Base-by-base conservation (phyloP, 140 eudicot genomes). In the Oenanthe javanica region DNA sequence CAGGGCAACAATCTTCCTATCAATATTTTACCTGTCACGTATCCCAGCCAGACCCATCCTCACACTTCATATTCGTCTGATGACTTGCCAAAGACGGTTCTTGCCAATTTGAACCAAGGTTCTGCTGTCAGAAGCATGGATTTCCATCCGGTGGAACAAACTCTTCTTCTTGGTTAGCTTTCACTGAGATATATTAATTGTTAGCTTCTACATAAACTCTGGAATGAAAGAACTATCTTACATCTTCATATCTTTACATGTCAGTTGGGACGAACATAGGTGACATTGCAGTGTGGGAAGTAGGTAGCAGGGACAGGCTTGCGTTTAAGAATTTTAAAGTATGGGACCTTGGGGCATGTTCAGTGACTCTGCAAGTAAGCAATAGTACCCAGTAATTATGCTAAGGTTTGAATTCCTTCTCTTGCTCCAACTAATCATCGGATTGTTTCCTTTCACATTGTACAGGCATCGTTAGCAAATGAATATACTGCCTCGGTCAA, bases 221-320 rank as follows among this genome's bases (percentile, higher is more conserved):
- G 43, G 25, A 75, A 10, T 25, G 63, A 49, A 48, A 48, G 9
- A 75, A 75, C 46, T 25, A 31, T 75, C 64, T 75, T 49, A 49
- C 49, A 25, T 48, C 43, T 13, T 8, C 49, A 25, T n/a, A 2
- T 36, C 25, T 75, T 49, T 36, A 1, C 63, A 18, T 67, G 86
- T 71, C 84, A 93, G 98, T 93, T 84, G 98, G 97, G 79, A 89
- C 98, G 51, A 91, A 83, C 64, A 84, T 77, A 0, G 98, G 97
- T 25, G 98, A 93, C 47, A 63, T 93, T 82, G 76, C 93, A 7
- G 38, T 93, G 10, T 93, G 98, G 98, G 98, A 93, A 54, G 85
- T 93, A 14, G 79, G 87, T 84, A 81, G 84, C 79, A 86, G 85
- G 85, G 79, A 85, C 73, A 83, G 87, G 59, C 71, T 91, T 46